Base-by-base conservation (phyloP, 2,329 filamentous ascomycete genomes). In the Phaeosphaeriaceae sp. region DNA sequence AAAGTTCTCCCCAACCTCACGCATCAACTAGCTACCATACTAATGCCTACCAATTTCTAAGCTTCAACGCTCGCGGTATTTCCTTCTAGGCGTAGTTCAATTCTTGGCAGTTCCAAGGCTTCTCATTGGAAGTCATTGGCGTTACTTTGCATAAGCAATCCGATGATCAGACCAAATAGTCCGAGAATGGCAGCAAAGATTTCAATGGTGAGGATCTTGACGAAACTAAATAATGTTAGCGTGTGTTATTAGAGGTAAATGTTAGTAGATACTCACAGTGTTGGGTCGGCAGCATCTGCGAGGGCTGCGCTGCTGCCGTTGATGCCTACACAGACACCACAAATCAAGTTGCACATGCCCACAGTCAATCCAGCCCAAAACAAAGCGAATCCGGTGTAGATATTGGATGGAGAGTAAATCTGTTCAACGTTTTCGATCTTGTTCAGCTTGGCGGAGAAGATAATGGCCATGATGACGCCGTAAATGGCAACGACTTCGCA, bases 401-500 rank as follows among this genome's bases (percentile, higher is more conserved):
- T 94, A 68, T 91, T 90, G 72, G 85, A 86, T 43, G 83, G 85
- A 11, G 88, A 88, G 77, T 88, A 89, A 23, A 92, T 75, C 28
- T 82, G 81, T 26, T 87, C 84, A 15, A 82, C 81, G 32, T 87
- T 83, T 48, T 82, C 82, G 23, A 94, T 83, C 47, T 82, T 74
- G 64, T 84, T 83, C 64, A 99, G 79, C 77, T 97, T 96, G 54
- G 92, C 84, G 36, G 92, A 95, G 80, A 97, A 97, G 68, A 99
- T 89, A 74, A 99, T 99, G 67, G 92, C 89, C 92, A 99, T 99
- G 79, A 99, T 99, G 77, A 99, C 93, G 67, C 95, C 95, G 83
- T 99, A 99, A 76, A 99, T 99, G 76, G 94, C 94, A 69, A 99
- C 94, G 71, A 99, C 94, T 79, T 99, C 94, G 81, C 94, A 99